These are phyloP conservation scores for Pseudopyrenochaeta lycopersici DNA, from an alignment of 2,329 filamentous ascomycete species.

Conservation along the genomic window DNA sequence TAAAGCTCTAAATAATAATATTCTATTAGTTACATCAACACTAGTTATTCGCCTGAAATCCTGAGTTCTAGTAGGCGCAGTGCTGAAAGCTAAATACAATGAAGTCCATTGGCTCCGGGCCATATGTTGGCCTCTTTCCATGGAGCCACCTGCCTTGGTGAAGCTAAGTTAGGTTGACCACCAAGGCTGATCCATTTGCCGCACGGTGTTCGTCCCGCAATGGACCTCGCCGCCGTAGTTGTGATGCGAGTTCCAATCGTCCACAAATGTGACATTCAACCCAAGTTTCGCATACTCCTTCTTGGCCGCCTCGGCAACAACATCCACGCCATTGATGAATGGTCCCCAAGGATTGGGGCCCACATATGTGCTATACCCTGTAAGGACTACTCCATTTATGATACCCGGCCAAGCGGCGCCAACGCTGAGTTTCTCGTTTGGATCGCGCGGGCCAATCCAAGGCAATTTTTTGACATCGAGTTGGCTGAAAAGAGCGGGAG, in stretches of 20 bases:
- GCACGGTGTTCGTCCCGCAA: conserved; percentile 13
- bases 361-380: not conserved
- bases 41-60: too few species aligned
- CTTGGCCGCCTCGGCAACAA: conserved; percentile 1
- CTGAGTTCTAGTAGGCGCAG: too few species aligned
- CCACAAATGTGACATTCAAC: conserved; percentile 8
- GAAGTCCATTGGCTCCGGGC: too few species aligned
- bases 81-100: too few species aligned
- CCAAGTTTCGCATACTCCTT: conserved; percentile 3
- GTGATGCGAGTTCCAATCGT: conserved; percentile 15
- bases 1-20: too few species aligned
- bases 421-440: not conserved
- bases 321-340: conserved; percentile 7
- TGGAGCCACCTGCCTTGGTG: too few species aligned
- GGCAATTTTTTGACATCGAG: not conserved
- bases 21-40: too few species aligned
- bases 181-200: conserved; percentile 4
- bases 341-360: conserved; percentile 4
- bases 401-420: not conserved
- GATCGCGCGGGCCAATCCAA: not conserved
- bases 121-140: too few species aligned
- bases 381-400: not conserved
- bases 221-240: conserved; percentile 9
- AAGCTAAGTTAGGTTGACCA: not conserved
- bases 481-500: not conserved